These are phyloP conservation scores for Ashbya aceris DNA, from an alignment of 1,139 yeast genomes.

Conservation along the genomic window DNA sequence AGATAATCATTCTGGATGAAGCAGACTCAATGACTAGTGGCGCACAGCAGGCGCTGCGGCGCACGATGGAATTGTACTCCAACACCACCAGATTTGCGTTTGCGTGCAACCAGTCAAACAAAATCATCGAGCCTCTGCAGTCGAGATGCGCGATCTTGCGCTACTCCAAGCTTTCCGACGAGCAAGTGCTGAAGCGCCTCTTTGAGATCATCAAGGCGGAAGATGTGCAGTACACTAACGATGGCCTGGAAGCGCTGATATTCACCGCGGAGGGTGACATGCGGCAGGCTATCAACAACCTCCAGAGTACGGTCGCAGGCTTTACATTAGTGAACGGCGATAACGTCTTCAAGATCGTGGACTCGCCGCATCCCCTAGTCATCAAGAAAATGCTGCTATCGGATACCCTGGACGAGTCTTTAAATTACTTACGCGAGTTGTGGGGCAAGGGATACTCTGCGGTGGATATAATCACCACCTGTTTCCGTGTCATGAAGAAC, in stretches of 20 bases:
- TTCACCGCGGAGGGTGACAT: slow-evolving; percentile 98
- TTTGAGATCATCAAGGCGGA: slow-evolving; percentile 65
- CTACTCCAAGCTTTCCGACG: slow-evolving; percentile 72
- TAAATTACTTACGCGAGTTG: slow-evolving; percentile 53
- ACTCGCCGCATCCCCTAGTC: slow-evolving; percentile 89
- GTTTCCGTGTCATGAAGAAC: slow-evolving; percentile 79
- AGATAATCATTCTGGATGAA: slow-evolving; percentile 84
- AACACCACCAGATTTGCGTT: slow-evolving; percentile 94
- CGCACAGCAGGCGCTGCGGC: slow-evolving; percentile 94
- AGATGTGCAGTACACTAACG: slow-evolving; percentile 69
- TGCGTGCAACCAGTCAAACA: slow-evolving; percentile 91
- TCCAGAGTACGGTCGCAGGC: slow-evolving; percentile 92
- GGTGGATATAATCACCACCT: slow-evolving; percentile 83
- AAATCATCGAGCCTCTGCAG: slow-evolving; percentile 93
- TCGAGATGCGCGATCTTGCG: slow-evolving; percentile 93
- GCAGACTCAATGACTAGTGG: slow-evolving; percentile 91
- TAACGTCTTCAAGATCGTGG: slow-evolving; percentile 91
- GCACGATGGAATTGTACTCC: slow-evolving; percentile 95
- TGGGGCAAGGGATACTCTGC: slow-evolving; percentile 94
- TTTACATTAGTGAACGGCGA: slow-evolving; percentile 83
- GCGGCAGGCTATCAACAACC: slow-evolving; percentile 94
- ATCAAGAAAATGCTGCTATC: slow-evolving; percentile 67
- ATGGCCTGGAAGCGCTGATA: slow-evolving; percentile 88
- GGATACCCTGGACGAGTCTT: slow-evolving; percentile 54
- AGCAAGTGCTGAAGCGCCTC: slow-evolving; percentile 71